A percentile compares a stretch with the other conserved stretches of the same genome.
phyloP scores from a whole-genome alignment of 352 stramenopile genomes.

The Thraustotheca clavata region DNA sequence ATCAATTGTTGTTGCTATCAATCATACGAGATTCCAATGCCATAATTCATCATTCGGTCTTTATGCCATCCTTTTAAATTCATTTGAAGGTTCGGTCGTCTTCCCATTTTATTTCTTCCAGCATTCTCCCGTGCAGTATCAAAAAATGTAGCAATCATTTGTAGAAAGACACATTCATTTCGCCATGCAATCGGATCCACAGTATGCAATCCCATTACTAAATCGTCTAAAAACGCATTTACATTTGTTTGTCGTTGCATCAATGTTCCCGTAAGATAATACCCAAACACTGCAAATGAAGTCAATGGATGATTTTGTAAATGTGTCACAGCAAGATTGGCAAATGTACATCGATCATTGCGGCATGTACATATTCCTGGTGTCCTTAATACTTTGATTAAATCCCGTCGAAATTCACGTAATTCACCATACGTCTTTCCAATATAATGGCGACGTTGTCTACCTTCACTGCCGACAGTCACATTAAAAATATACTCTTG shows the following conservation, averaged over 20 bases:
- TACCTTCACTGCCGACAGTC: neutral
- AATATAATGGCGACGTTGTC: neutral
- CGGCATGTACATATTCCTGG: slow-evolving; percentile 1
- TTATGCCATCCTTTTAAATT: slow-evolving; percentile 71
- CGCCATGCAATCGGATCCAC: slow-evolving; percentile 61
- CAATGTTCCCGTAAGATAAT: neutral
- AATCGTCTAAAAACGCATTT: slow-evolving; percentile 74
- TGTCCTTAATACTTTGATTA: neutral
- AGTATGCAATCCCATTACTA: slow-evolving; percentile 71
- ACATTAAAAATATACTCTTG: slow-evolving; percentile 1
- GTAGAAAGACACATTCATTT: slow-evolving; percentile 64
- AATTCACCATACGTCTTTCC: slow-evolving; percentile 11
- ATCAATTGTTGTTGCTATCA: neutral
- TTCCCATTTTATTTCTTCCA: slow-evolving; percentile 59
- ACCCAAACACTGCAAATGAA: neutral
- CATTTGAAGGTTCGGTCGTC: slow-evolving; percentile 57
- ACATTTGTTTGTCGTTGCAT: slow-evolving; percentile 53
- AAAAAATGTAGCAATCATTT: slow-evolving; percentile 71
- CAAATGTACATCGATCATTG: neutral
- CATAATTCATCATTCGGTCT: slow-evolving; percentile 65
- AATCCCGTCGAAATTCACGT: neutral
- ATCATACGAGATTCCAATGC: slow-evolving; percentile 49
- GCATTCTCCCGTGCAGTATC: slow-evolving; percentile 68
- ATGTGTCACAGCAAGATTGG: neutral
- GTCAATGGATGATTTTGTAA: neutral